phyloP scores from a whole-genome alignment of 2,329 filamentous ascomycete genomes.

The Alternaria consortialis region DNA sequence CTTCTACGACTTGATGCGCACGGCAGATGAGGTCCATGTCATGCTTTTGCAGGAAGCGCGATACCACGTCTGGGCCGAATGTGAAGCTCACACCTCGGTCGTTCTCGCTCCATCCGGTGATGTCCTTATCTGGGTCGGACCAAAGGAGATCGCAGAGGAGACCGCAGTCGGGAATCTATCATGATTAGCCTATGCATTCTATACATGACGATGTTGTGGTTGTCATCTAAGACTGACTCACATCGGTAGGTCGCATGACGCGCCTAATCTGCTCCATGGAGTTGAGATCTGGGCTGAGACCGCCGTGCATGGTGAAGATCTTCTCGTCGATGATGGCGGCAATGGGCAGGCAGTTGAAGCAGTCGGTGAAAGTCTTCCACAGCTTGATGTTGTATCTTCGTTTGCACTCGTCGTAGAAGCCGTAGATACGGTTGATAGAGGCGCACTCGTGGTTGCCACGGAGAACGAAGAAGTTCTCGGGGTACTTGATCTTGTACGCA shows the following conservation, averaged over 20 bases:
- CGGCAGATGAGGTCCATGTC: constrained; percentile 99
- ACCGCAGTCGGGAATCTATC: constrained; percentile 94
- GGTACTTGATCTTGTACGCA: constrained; percentile 99
- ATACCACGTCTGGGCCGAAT: constrained; percentile 96
- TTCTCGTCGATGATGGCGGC: constrained; percentile 99
- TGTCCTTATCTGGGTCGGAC: constrained; percentile 99
- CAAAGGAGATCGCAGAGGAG: constrained; percentile 96
- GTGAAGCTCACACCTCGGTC: constrained; percentile 98
- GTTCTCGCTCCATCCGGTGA: constrained; percentile 99
- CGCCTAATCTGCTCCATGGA: constrained; percentile 99
- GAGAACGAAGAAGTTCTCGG: constrained; percentile 99
- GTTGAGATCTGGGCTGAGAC: constrained; percentile 95
- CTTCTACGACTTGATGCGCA: constrained; percentile 97
- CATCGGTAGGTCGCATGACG: constrained; percentile 98
- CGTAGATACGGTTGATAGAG: constrained; percentile 98
- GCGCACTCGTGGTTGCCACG: constrained; percentile 99
- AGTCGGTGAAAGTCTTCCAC: constrained; percentile 99
- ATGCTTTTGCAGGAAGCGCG: constrained; percentile 96
- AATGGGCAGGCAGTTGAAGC: constrained; percentile 98
- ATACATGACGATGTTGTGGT: constrained; percentile 31
- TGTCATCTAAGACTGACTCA: constrained; percentile 63
- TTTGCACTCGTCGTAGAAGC: constrained; percentile 99
- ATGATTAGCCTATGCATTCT: constrained; percentile 50
- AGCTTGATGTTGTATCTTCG: constrained; percentile 99
- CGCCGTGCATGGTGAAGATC: constrained; percentile 99